Conservation (phyloP, 768 basidiomycete genomes). For the Exidia glandulosa region DNA sequence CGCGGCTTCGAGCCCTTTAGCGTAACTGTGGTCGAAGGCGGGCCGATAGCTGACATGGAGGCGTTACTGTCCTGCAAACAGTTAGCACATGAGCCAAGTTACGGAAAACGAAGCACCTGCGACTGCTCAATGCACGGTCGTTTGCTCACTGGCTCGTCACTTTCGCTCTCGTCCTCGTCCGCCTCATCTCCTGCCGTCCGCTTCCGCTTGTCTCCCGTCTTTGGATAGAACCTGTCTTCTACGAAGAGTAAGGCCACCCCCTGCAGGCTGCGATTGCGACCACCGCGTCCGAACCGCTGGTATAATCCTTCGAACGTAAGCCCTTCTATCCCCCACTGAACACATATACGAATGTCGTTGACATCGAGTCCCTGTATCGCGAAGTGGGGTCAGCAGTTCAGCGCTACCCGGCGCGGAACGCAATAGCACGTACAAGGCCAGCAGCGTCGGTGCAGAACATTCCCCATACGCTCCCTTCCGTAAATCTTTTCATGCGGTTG, state of each 20-base stretch:
- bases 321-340: conserved; percentile 21
- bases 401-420: too few relatives aligned
- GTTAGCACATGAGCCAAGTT: too few relatives aligned
- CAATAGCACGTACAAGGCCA: conserved; percentile 21
- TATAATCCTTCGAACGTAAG: conserved; percentile 18
- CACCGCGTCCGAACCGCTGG: conserved; percentile 25
- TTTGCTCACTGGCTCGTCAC: too few relatives aligned
- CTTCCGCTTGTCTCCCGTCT: too few relatives aligned
- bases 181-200: too few relatives aligned
- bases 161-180: too few relatives aligned
- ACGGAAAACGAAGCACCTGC: too few relatives aligned
- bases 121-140: too few relatives aligned
- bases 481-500: conserved; percentile 1
- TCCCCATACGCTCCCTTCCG: conserved; percentile 14
- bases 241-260: conserved; percentile 10
- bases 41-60: too few relatives aligned
- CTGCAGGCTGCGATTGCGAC: conserved; percentile 2
- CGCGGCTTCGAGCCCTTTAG: background rate
- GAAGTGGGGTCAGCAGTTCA: background rate
- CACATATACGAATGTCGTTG: conserved; percentile 21
- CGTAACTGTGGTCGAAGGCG: too few relatives aligned
- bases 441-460: conserved; percentile 21
- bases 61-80: too few relatives aligned
- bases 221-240: conserved; percentile 7
- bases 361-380: conserved; percentile 27